phyloP scores from a whole-genome alignment of 2,329 filamentous ascomycete species.

The Xylaria sp. region DNA sequence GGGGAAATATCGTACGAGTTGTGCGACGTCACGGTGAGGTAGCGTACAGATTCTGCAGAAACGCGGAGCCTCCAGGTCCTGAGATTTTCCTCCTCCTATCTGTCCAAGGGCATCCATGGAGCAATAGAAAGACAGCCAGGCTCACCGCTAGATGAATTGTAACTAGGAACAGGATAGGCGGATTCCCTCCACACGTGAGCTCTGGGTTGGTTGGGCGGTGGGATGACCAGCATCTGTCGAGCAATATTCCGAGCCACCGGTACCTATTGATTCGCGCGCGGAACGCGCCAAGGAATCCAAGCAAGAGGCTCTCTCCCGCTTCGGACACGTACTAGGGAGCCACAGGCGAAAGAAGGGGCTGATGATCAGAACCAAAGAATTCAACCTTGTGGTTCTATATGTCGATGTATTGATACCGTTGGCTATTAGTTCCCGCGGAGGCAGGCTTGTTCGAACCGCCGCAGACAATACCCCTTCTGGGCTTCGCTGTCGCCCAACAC shows the following conservation, averaged over 20 bases:
- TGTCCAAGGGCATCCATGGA: too few relatives aligned
- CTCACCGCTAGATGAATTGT: slow-evolving; percentile 5
- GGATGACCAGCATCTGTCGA: slow-evolving; percentile 1
- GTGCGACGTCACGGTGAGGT: slow-evolving; percentile 12
- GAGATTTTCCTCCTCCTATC: background rate
- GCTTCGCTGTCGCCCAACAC: background rate
- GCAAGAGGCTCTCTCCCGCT: background rate
- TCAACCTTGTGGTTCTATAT: slow-evolving; percentile 4
- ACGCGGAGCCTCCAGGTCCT: slow-evolving; percentile 4
- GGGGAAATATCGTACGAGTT: slow-evolving; percentile 8
- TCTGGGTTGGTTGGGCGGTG: background rate
- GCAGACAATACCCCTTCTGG: background rate
- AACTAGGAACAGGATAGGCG: background rate
- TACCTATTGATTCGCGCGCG: background rate
- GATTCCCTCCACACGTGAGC: background rate
- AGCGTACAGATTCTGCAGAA: background rate
- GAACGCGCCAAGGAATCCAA: background rate
- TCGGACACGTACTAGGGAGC: background rate
- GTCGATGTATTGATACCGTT: background rate
- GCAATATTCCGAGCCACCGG: background rate
- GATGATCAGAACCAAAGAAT: slow-evolving; percentile 6
- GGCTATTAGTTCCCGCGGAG: background rate
- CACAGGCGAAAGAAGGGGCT: background rate
- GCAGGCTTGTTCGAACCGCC: slow-evolving; percentile 4
- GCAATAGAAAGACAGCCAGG: background rate